phyloP scores from a whole-genome alignment of 345 rosid genomes.

The Zanthoxylum bungeanum region DNA sequence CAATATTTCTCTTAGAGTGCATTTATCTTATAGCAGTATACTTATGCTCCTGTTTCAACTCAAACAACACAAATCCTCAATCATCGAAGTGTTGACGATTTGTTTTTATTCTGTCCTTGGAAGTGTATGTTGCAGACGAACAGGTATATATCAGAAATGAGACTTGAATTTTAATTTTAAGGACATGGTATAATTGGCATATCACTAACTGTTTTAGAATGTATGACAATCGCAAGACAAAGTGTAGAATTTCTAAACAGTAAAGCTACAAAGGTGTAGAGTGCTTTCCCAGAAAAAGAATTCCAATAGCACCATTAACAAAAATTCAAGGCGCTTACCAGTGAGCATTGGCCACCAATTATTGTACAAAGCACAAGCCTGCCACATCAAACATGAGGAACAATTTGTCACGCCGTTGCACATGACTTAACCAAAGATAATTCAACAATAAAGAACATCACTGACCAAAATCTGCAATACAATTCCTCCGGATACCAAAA shows the following conservation, averaged over 20 bases:
- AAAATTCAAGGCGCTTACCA: conserved; percentile 38
- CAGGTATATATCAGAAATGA: not conserved
- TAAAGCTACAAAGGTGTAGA: not conserved
- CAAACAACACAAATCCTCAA: not conserved
- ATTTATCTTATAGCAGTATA: not conserved
- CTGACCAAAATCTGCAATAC: conserved; percentile 87
- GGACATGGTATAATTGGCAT: not conserved
- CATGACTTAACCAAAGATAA: not conserved
- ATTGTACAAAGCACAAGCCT: conserved; percentile 92
- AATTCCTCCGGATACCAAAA: conserved; percentile 81
- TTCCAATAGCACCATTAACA: not conserved
- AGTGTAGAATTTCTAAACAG: not conserved
- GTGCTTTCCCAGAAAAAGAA: not conserved
- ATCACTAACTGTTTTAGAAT: not conserved
- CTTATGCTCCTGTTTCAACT: conserved; percentile 3
- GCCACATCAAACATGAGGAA: conserved; percentile 25
- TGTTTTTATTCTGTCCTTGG: not conserved
- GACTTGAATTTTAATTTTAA: not conserved
- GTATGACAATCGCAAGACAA: not conserved
- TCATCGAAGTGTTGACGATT: not conserved
- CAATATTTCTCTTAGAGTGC: conserved; percentile 3
- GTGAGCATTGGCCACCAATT: conserved; percentile 99
- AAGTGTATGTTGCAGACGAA: not conserved
- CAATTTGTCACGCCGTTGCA: not conserved
- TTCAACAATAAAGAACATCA: conserved; percentile 6